Base-by-base conservation (phyloP, 2,329 filamentous ascomycete species). In the Xylariaceae sp. region DNA sequence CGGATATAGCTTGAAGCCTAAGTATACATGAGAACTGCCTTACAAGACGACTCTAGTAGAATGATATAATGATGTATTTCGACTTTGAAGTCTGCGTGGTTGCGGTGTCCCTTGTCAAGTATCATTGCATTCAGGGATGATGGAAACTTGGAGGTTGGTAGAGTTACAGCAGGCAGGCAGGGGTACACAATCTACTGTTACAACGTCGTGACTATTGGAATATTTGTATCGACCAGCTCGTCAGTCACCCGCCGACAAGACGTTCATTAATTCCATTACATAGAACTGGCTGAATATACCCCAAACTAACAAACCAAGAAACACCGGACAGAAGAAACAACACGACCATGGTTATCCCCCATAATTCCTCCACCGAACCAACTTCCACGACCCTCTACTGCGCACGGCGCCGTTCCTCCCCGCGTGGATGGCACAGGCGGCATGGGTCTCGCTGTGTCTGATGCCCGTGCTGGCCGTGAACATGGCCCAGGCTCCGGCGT, bases 371-470 rank as follows among this genome's bases (percentile, higher is more conserved):
- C 78, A 80, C 64, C 72, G 80, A 9, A 88, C 85, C 26, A 83
- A 84, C 69, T 89, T 84, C 76, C 78, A 78, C 56, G 83, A 75
- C 50, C 85, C 86, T 1, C 81, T 89, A 54, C 76, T 89, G 12
- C 79, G 84, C 43, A 87, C 84, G n/a, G n/a, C 0, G 73, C 88
- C 9, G 75, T 78, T 80, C 64, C 61, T 68, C 2, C 67, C 44
- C 44, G 73, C 74, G 14, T 81, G 74, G 59, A 59, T 74, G 49
- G 82, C 81, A 2, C 87, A 90, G 71, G 86, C 87, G 6, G 79
- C 81, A 0, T 90, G 87, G 87, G 84, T 89, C 2, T 83, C 83
- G 2, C 75, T 89, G n/a, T 87, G 84, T 69, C 75, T 88, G 3
- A 76, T 88, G 63, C 87, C 88, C 10, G 80, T 90, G 7, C 73